Evolutionary conservation across 2,329 filamentous ascomycete genomes (phyloP), one percentile per base, ranked within the genome.

Genomic region (Aspergillus sp.): DNA sequence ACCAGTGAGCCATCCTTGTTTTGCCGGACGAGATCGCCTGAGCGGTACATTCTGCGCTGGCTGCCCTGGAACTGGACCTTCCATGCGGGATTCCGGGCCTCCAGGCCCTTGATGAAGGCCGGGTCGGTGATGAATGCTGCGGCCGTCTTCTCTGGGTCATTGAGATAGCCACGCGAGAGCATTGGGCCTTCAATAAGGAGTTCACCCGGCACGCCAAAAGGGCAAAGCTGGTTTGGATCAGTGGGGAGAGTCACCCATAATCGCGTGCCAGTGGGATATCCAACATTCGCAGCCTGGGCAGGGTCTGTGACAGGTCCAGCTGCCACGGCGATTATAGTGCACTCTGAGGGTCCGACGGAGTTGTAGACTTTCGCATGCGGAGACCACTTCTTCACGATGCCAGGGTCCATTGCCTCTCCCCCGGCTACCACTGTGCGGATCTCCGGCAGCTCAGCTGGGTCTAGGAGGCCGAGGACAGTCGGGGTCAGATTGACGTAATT

Each of bases 121-220:
- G 63, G 58, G 9, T 59, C 31, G 7, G 58, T 33, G 14, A 70
- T 62, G 49, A 73, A 72, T 9, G 49, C 57, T 5, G 44, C 56
- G 2, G 52, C 44, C 1, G 68, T 72, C 53, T 61, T 61, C 21
- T 65, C 60, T 1, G 57, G 39, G 17, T 68, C 52, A 11, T 67
- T 64, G 12, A 72, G 49, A 57, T 73, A 73, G 3, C 66, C 67
- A 43, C 62, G 46, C 6, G 60, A 64, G 19, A 71, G 48, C 7
- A 61, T 60, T 3, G 68, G 66, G 2, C 76, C 76, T 57, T 77
- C 39, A 3, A 52, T 21, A 2, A 44, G 17, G 6, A 52, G 40
- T 17, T 52, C 50, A 17, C 75, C 4, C 71, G 73, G 0, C 1
- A 41, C 50, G 0, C 50, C 50, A 1, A 45, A 3, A 0, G 50